A percentile compares a stretch with the other conserved stretches of the same genome.
Evolutionary conservation across 352 stramenopile species (phyloP).

Genomic region (Phytophthora podocarpi): DNA sequence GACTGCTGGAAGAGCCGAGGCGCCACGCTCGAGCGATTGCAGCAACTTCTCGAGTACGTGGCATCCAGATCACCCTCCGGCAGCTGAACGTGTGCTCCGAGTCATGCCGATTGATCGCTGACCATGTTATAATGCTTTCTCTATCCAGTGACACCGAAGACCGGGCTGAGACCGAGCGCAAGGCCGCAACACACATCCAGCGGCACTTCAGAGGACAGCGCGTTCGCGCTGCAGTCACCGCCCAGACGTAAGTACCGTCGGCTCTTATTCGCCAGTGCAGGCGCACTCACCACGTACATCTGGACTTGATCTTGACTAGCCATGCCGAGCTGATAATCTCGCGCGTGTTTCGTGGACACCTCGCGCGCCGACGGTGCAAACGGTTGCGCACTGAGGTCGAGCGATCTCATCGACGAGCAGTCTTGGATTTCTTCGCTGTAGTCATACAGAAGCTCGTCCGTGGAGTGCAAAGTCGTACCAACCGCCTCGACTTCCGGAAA

Average conservation of each 20-base stretch:
- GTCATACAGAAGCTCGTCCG: constrained; percentile 63
- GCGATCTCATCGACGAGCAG: constrained; percentile 27
- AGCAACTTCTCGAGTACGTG: constrained; percentile 55
- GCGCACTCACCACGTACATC: neutral
- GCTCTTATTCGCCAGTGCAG: neutral
- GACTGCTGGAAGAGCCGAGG: constrained; percentile 61
- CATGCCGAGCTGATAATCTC: constrained; percentile 58
- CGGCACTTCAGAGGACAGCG: constrained; percentile 61
- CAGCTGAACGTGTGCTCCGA: neutral
- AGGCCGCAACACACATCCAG: constrained; percentile 63
- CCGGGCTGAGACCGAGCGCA: constrained; percentile 43
- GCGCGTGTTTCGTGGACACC: constrained; percentile 63
- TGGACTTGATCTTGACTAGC: constrained; percentile 27
- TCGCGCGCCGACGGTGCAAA: constrained; percentile 42
- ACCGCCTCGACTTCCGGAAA: constrained; percentile 59
- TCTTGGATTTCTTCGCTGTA: constrained; percentile 56
- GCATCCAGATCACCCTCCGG: neutral
- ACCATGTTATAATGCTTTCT: constrained; percentile 9
- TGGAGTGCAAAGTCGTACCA: constrained; percentile 49
- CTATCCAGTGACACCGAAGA: constrained; percentile 49
- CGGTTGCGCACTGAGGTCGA: constrained; percentile 20
- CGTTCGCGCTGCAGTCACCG: constrained; percentile 47
- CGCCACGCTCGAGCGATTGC: constrained; percentile 51
- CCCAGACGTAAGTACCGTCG: constrained; percentile 33
- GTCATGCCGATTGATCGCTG: neutral